phyloP scores from a whole-genome alignment of 768 basidiomycete species.

The Psilocybe subaeruginosa region DNA sequence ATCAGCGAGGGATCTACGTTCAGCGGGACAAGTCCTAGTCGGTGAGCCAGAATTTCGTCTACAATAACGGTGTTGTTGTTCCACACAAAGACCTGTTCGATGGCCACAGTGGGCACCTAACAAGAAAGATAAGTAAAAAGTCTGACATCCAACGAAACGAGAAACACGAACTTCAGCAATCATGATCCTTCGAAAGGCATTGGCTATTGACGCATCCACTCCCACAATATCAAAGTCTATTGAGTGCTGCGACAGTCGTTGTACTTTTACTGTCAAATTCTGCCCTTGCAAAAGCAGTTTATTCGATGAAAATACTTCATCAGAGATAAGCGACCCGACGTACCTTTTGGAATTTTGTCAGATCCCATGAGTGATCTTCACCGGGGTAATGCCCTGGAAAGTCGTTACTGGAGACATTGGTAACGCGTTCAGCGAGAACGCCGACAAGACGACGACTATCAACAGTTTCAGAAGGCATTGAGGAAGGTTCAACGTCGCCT shows the following conservation, averaged over 20 bases:
- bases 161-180: conserved; percentile 80
- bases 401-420: conserved; percentile 85
- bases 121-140: not conserved
- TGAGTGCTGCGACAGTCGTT: conserved; percentile 78
- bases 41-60: conserved; percentile 91
- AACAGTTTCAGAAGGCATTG: conserved; percentile 24
- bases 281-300: conserved; percentile 42
- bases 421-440: conserved; percentile 69
- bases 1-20: conserved; percentile 82
- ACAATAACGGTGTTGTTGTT: conserved; percentile 94
- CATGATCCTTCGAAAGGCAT: conserved; percentile 89
- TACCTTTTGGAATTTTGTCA: conserved; percentile 77
- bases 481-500: not conserved
- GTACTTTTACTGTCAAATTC: conserved; percentile 72
- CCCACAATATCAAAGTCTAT: conserved; percentile 96
- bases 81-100: conserved; percentile 91
- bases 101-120: conserved; percentile 88
- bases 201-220: conserved; percentile 94
- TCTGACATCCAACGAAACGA: not conserved
- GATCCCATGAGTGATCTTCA: conserved; percentile 86
- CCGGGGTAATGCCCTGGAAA: conserved; percentile 88
- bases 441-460: conserved; percentile 59
- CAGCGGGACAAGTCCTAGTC: conserved; percentile 91
- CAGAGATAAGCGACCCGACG: conserved; percentile 25
- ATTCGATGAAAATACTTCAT: not conserved